Percentiles rank a stretch among this genome's conserved stretches.
These are phyloP conservation scores for Monilinia vaccinii-corymbosi DNA, from an alignment of 2,329 filamentous ascomycete genomes.

Conservation along the genomic window DNA sequence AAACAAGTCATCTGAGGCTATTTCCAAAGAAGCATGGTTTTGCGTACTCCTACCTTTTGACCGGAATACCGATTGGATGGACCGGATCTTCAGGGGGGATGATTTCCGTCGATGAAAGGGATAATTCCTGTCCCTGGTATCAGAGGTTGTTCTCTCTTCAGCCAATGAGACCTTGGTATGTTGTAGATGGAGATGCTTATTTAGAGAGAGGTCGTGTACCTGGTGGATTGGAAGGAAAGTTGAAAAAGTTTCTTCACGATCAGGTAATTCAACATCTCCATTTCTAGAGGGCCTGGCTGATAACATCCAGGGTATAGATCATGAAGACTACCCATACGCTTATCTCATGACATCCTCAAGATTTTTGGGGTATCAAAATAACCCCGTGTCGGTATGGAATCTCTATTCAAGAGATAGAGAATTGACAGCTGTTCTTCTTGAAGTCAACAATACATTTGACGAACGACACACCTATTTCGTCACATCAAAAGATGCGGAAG, in stretches of 20 bases:
- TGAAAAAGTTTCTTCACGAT: slow-evolving; percentile 48
- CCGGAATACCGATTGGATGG: slow-evolving; percentile 59
- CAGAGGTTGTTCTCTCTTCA: slow-evolving; percentile 26
- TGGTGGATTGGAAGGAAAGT: slow-evolving; percentile 52
- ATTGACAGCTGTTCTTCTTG: slow-evolving; percentile 57
- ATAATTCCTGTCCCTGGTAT: slow-evolving; percentile 23
- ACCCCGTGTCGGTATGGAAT: slow-evolving; percentile 73
- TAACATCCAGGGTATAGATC: slow-evolving; percentile 44
- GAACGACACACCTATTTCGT: slow-evolving; percentile 61
- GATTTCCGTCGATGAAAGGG: slow-evolving; percentile 38
- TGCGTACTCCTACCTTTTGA: slow-evolving; percentile 59
- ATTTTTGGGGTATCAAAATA: slow-evolving; percentile 63
- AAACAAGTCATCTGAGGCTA: slow-evolving; percentile 55
- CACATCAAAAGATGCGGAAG: slow-evolving; percentile 31
- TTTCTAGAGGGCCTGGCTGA: background rate
- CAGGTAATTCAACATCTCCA: slow-evolving; percentile 36
- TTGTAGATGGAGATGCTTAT: slow-evolving; percentile 51
- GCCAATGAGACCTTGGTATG: slow-evolving; percentile 37
- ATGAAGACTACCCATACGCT: slow-evolving; percentile 52
- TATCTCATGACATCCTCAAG: slow-evolving; percentile 64
- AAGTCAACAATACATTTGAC: slow-evolving; percentile 71
- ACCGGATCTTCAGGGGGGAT: slow-evolving; percentile 45
- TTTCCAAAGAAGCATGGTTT: slow-evolving; percentile 62
- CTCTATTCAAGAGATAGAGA: slow-evolving; percentile 52
- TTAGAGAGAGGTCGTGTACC: slow-evolving; percentile 44